phyloP scores from a whole-genome alignment of 129 eudicot species.

The Pseudognaphalium luteoalbum region DNA sequence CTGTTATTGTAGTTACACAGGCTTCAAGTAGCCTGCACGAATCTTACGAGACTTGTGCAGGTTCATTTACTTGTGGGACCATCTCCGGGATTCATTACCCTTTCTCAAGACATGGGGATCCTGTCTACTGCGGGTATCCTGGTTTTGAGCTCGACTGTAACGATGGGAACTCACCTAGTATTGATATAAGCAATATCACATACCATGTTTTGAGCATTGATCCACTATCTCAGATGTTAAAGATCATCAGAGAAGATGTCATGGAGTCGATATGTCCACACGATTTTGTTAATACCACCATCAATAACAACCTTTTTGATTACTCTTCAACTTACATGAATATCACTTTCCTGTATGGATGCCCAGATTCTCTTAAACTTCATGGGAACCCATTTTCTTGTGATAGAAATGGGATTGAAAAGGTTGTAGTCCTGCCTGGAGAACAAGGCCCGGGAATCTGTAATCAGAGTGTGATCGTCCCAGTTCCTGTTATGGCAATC shows the following conservation, averaged over 20 bases:
- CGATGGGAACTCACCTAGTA: slow-evolving; percentile 32
- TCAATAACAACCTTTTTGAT: slow-evolving; percentile 45
- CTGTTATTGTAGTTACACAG: slow-evolving; percentile 16
- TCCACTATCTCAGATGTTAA: slow-evolving; percentile 40
- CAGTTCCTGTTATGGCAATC: slow-evolving; percentile 29
- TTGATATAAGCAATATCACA: slow-evolving; percentile 42
- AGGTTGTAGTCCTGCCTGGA: slow-evolving; percentile 40
- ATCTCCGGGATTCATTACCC: slow-evolving; percentile 51
- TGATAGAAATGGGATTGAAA: slow-evolving; percentile 26
- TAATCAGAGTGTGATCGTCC: slow-evolving; percentile 53
- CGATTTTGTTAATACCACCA: slow-evolving; percentile 63
- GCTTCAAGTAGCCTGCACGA: slow-evolving; percentile 33
- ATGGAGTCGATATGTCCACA: slow-evolving; percentile 50
- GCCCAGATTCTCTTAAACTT: slow-evolving; percentile 34
- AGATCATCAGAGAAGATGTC: slow-evolving; percentile 56
- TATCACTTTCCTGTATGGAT: slow-evolving; percentile 55
- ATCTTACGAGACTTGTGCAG: slow-evolving; percentile 38
- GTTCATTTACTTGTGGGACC: slow-evolving; percentile 47
- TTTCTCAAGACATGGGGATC: slow-evolving; percentile 46
- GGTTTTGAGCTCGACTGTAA: slow-evolving; percentile 47
- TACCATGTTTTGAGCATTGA: slow-evolving; percentile 50
- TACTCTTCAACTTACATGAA: slow-evolving; percentile 39
- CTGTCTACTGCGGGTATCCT: slow-evolving; percentile 53
- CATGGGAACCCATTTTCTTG: slow-evolving; percentile 28
- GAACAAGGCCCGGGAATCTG: slow-evolving; percentile 45